Percentiles rank a stretch among this genome's conserved stretches.
phyloP scores from a whole-genome alignment of 208 protist species.

The Tritrichomonas foetus region DNA sequence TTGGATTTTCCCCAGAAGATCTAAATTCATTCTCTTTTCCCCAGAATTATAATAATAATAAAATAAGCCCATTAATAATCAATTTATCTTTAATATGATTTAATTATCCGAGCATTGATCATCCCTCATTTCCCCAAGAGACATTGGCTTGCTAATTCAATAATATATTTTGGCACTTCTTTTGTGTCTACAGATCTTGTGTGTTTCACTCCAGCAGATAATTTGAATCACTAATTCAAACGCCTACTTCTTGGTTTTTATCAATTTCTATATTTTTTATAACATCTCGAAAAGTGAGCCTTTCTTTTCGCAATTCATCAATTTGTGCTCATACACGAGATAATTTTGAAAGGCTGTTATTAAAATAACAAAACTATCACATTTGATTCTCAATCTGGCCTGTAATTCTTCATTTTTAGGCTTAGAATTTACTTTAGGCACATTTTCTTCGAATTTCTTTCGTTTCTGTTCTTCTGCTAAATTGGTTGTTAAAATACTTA shows the following conservation, averaged over 20 bases:
- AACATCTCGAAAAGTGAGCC: not conserved
- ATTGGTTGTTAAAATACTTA: not conserved
- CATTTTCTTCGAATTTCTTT: not conserved
- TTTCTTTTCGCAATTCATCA: slow-evolving; percentile 1
- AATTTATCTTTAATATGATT: not conserved
- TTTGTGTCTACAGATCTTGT: not conserved
- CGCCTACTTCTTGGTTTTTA: not conserved
- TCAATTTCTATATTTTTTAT: not conserved
- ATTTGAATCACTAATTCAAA: not conserved
- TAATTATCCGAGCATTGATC: not conserved
- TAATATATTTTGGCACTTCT: not conserved
- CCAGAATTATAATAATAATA: not conserved
- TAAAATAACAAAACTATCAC: not conserved
- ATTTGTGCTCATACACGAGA: not conserved
- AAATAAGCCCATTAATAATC: not conserved
- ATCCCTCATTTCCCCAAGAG: not conserved
- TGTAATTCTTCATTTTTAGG: not conserved
- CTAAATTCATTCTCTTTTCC: not conserved
- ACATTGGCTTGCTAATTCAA: not conserved
- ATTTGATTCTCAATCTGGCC: not conserved
- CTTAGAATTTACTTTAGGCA: not conserved
- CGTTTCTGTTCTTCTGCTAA: slow-evolving; percentile 3
- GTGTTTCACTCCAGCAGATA: not conserved
- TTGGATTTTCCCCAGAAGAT: not conserved
- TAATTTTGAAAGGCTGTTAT: not conserved